Evolutionary conservation across 805 yeast species (phyloP), one percentile per base, ranked within the genome.

Genomic region (Cyberlindnera japonica): DNA sequence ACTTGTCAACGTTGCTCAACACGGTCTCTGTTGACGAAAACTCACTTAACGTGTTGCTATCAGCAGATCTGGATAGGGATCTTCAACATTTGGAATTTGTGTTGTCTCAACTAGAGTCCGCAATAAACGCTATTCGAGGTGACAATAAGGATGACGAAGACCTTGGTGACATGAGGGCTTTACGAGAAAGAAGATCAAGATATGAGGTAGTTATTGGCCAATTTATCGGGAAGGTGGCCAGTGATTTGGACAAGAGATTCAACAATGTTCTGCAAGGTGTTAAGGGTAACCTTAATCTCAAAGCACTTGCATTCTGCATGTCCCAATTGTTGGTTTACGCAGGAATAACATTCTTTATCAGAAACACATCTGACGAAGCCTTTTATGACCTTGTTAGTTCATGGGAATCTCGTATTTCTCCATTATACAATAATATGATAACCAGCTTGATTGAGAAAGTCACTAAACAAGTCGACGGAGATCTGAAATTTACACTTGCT

Each of bases 141-240:
- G 72, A 66, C 28, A 57, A 60, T 11, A 59, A 63, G 17, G 51
- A 52, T 19, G 69, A 62, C 16, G 70, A 66, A 10, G 58, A 64
- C 33, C 57, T 83, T 43, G 77, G 80, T 27, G 71, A 74, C 15
- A 83, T 88, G 87, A 69, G 71, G 42, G 95, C 95, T 0, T 67
- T 87, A 43, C 71, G 70, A 44, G 88, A 85, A 51, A 80, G 83
- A 53, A 72, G 78, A 43, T 64, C 68, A 13, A 71, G 67, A 5
- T 85, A 83, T 55, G 86, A 81, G 50, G 57, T 63, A 16, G 79
- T 79, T 1, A 69, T 83, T 1, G 51, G 56, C 2, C 61, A 65
- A 5, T 84, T 88, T 53, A 58, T 77, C 24, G 58, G 54, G 15
- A 68, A 74, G 45, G 69, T 77, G 41, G 67, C 56, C 12, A 46